Base-by-base conservation (phyloP, 2,329 filamentous ascomycete genomes). In the Trichoderma breve region DNA sequence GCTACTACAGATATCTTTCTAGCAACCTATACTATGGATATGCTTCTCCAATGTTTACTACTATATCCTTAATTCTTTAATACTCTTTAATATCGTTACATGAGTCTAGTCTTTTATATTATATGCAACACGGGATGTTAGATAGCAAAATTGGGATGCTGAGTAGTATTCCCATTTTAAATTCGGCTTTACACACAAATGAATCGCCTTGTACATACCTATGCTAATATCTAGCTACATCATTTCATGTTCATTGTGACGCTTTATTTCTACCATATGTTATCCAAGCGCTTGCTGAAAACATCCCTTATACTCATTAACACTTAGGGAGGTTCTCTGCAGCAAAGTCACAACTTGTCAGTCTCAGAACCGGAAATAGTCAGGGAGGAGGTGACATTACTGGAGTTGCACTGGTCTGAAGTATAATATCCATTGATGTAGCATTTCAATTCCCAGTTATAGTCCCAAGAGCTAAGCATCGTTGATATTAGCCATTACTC, bases 391-490 rank as follows among this genome's bases (percentile, higher is more conserved):
- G 6, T 18, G 6, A 3, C 2, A 55, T 66, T 66, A 66, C 63
- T 66, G 5, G 63, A 55, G 8, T 66, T 66, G 43, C 63, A 66
- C n/a, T 66, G 63, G 3, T 66, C 63, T 2, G 63, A 66, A 36
- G 63, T 66, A 36, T 66, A 66, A 34, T 8, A 66, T n/a, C 63
- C 63, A 5, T 66, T 66, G 21, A 66, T 66, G 24, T 66, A 66
- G 28, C 63, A 66, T n/a, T 66, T 66, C 21, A 66, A 36, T 36
- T 24, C 63, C 43, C 43, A 34, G 43, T 53, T 66, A 18, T 66
- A 66, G 34, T 66, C 63, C 63, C 63, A 66, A 1, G 63, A 66
- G 4, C 63, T 66, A 4, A 7, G 5, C 12, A 26, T 14, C 7
- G 63, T 53, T n/a, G 7, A 3, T 36, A 36, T 26, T 3, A 28